Percentiles rank a stretch among this genome's conserved stretches.
phyloP scores from a whole-genome alignment of 306 rosid species.

The Ziziphus jujuba region DNA sequence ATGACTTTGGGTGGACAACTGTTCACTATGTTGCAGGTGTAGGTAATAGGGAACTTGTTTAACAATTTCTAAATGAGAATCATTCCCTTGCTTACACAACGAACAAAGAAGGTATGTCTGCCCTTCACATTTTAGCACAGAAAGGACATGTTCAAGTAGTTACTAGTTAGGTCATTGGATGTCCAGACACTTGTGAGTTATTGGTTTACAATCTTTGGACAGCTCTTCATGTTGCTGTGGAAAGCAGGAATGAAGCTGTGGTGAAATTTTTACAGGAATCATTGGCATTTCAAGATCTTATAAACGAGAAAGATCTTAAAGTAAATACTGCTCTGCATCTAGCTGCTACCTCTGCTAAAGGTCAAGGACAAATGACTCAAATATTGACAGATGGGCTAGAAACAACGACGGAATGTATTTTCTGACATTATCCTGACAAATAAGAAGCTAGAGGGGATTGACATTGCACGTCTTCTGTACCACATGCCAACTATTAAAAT shows the following conservation, averaged over 20 bases:
- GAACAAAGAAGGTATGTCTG: slow-evolving; percentile 18
- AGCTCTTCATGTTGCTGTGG: slow-evolving; percentile 19
- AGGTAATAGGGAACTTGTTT: neutral
- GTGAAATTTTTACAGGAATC: neutral
- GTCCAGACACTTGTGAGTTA: slow-evolving; percentile 16
- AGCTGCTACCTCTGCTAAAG: slow-evolving; percentile 4
- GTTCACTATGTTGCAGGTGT: slow-evolving; percentile 19
- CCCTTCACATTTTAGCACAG: slow-evolving; percentile 19
- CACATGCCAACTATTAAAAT: too few species aligned
- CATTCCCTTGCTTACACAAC: neutral
- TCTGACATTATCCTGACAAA: too few species aligned
- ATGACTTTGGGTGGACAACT: slow-evolving; percentile 21
- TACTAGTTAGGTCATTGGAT: neutral
- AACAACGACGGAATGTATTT: too few species aligned
- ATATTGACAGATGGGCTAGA: too few species aligned
- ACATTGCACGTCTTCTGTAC: too few species aligned
- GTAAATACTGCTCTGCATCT: slow-evolving; percentile 25
- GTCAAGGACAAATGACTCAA: too few species aligned
- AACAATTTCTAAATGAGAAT: neutral
- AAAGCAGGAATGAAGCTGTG: neutral
- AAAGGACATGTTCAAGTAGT: neutral
- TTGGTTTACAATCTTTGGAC: neutral
- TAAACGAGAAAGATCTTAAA: slow-evolving; percentile 17
- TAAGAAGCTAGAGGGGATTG: too few species aligned
- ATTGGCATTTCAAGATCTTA: neutral